Conservation (phyloP, 2,329 filamentous ascomycete species). For the Pezicula carpinea region DNA sequence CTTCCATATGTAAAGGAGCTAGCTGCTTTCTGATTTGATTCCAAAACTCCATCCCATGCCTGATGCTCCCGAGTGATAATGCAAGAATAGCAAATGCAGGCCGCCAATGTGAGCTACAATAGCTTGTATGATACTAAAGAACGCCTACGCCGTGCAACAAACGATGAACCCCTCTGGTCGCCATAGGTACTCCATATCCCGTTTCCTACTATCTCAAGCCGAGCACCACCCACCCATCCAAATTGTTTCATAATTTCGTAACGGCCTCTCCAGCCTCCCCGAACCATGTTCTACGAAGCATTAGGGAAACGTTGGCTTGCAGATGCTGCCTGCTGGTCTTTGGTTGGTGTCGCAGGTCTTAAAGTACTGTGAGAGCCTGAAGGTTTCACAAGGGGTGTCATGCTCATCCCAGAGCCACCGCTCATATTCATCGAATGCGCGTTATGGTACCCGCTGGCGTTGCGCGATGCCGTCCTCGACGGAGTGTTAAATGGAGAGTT, state of each 20-base stretch:
- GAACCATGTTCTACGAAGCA: not conserved
- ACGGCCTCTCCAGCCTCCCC: not conserved
- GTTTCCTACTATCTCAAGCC: not conserved
- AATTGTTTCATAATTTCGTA: conserved; percentile 21
- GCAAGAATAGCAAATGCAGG: no score
- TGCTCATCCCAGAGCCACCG: not conserved
- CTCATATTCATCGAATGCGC: conserved; percentile 16
- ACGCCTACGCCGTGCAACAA: conserved; percentile 14
- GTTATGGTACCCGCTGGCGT: conserved; percentile 15
- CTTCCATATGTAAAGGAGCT: no score
- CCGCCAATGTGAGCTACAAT: no score
- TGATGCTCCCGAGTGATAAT: not conserved
- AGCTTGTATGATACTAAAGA: not conserved
- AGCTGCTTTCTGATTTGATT: not conserved
- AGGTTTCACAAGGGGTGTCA: conserved; percentile 20
- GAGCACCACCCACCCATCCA: conserved; percentile 1
- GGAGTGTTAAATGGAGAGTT: conserved; percentile 13
- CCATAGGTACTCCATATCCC: not conserved
- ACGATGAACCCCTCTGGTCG: not conserved
- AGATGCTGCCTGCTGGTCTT: conserved; percentile 16
- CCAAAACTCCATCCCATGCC: conserved; percentile 1
- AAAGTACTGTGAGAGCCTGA: conserved; percentile 19
- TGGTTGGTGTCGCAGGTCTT: conserved; percentile 20
- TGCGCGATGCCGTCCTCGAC: conserved; percentile 12
- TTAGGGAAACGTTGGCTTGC: conserved; percentile 16